A percentile compares a stretch with the other conserved stretches of the same genome.
These are phyloP conservation scores for Euphorbia corollata DNA, from an alignment of 441 rosid species.

Conservation along the genomic window DNA sequence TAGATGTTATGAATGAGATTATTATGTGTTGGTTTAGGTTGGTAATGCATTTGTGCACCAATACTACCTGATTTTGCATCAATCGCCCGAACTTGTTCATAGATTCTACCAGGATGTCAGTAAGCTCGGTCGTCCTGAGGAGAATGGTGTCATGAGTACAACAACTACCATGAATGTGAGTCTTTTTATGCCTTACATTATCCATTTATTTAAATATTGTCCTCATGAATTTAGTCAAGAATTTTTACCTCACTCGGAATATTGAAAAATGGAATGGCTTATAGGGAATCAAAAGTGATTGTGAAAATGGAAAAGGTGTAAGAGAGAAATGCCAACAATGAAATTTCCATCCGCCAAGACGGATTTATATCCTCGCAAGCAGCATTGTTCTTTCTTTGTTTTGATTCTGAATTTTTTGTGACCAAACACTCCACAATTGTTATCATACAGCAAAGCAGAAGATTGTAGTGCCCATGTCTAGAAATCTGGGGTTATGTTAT, in stretches of 20 bases:
- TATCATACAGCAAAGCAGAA: not conserved
- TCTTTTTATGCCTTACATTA: not conserved
- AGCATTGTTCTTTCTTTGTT: too few species aligned
- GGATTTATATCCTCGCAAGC: not conserved
- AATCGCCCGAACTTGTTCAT: conserved; percentile 61
- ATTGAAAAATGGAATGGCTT: not conserved
- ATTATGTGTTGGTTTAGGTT: conserved; percentile 38
- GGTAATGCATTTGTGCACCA: conserved; percentile 75
- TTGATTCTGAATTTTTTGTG: too few species aligned
- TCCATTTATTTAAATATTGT: not conserved
- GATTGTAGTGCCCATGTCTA: not conserved
- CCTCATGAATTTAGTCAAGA: not conserved
- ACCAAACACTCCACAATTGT: too few species aligned
- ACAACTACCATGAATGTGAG: conserved; percentile 66
- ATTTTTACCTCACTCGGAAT: not conserved
- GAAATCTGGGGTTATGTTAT: not conserved
- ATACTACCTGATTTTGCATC: conserved; percentile 64
- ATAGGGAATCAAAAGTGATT: not conserved
- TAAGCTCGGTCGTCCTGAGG: conserved; percentile 69
- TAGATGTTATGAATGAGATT: not conserved
- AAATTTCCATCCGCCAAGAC: not conserved
- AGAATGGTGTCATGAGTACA: conserved; percentile 44
- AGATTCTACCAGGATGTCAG: conserved; percentile 74
- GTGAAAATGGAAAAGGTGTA: not conserved
- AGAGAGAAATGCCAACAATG: not conserved